Evolutionary conservation across 2,329 filamentous ascomycete genomes (phyloP).

Genomic region (Seiridium cupressi): DNA sequence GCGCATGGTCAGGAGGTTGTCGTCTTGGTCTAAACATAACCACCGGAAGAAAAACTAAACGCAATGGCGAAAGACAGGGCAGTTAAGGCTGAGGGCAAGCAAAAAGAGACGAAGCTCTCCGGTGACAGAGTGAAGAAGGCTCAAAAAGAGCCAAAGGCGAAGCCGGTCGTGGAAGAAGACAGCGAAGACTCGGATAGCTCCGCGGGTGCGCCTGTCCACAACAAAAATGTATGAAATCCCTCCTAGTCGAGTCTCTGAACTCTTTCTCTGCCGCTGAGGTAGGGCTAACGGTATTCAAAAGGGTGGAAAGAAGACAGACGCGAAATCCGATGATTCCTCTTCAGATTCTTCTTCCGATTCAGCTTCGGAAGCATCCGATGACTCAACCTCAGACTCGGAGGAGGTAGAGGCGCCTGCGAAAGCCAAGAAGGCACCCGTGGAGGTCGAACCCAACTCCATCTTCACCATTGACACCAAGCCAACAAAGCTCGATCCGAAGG

Average conservation of each 20-base stretch:
- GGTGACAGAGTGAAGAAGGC: constrained; percentile 49
- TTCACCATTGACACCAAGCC: constrained; percentile 24
- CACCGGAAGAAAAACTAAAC: neutral
- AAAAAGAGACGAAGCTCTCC: constrained; percentile 13
- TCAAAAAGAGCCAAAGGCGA: constrained; percentile 64
- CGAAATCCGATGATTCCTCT: neutral
- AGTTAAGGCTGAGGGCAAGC: constrained; percentile 18
- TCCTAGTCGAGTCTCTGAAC: neutral
- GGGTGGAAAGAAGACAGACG: neutral
- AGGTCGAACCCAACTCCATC: constrained; percentile 12
- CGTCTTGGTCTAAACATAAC: neutral
- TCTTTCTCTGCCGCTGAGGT: neutral
- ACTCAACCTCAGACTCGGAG: neutral
- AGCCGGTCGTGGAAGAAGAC: constrained; percentile 68
- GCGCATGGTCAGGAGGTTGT: neutral
- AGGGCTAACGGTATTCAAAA: neutral
- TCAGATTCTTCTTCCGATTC: constrained; percentile 1
- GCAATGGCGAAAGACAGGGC: constrained; percentile 23
- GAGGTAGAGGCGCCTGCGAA: neutral
- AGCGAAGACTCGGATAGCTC: neutral
- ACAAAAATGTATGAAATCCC: neutral
- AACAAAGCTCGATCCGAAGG: constrained; percentile 15
- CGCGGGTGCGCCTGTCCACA: neutral
- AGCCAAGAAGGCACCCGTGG: constrained; percentile 2
- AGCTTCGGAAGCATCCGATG: neutral